phyloP scores from a whole-genome alignment of 176 grass and related monocot genomes.

The Ampelocalamus luodianensis region DNA sequence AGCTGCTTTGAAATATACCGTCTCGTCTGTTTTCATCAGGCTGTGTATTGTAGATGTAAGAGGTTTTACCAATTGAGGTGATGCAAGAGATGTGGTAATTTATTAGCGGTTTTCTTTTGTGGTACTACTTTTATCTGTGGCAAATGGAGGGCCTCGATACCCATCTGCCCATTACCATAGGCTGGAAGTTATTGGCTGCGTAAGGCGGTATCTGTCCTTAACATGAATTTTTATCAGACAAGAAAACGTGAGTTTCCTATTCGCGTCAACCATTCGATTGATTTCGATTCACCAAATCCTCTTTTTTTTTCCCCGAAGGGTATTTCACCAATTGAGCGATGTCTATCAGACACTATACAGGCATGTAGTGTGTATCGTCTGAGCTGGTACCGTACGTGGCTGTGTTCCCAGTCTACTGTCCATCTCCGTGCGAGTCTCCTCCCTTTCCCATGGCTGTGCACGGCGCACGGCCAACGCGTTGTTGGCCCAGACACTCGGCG shows the following conservation, averaged over 20 bases:
- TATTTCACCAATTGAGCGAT: background rate
- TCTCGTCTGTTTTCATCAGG: background rate
- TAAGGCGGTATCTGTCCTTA: background rate
- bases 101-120: background rate
- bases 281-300: background rate
- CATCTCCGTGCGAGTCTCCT: no score
- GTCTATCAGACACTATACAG: background rate
- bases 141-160: background rate
- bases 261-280: background rate
- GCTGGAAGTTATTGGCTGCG: background rate
- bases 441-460: no score
- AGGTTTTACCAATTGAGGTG: background rate
- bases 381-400: no score
- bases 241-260: background rate
- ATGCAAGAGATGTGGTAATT: background rate
- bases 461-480: no score
- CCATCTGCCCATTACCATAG: background rate
- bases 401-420: no score
- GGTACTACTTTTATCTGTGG: background rate
- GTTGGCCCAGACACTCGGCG: no score
- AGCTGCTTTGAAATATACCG: background rate
- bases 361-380: no score
- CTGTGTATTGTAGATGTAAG: slow-evolving; percentile 10
- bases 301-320: no score
- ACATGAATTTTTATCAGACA: background rate